A percentile compares a stretch with the other conserved stretches of the same genome.
Evolutionary conservation across 2,329 filamentous ascomycete species (phyloP).

Genomic region (Apiospora kogelbergensis): DNA sequence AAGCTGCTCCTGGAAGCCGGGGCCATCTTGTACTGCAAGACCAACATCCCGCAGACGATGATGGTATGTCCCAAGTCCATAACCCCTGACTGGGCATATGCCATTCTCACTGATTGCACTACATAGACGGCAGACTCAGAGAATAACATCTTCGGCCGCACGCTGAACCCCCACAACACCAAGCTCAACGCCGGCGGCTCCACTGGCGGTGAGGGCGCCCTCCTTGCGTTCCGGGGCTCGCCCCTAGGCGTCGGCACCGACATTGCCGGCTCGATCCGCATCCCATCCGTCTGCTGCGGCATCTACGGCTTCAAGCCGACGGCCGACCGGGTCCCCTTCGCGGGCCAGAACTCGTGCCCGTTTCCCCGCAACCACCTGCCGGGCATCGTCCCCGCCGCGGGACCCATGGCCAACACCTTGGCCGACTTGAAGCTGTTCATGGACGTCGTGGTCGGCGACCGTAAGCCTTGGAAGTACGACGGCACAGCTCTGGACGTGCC

Average conservation of each 20-base stretch:
- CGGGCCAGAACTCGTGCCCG: not conserved
- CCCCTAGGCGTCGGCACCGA: conserved; percentile 23
- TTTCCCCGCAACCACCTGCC: conserved; percentile 14
- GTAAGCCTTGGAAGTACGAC: conserved; percentile 46
- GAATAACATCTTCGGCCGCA: conserved; percentile 42
- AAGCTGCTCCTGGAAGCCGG: conserved; percentile 42
- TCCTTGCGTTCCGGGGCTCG: conserved; percentile 19
- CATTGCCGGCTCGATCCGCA: conserved; percentile 29
- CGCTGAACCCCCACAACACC: conserved; percentile 38
- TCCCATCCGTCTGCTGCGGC: conserved; percentile 31
- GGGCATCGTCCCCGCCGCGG: conserved; percentile 38
- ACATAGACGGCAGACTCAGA: conserved; percentile 31
- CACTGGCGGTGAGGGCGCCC: conserved; percentile 32
- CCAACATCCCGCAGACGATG: conserved; percentile 54
- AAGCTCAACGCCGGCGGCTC: conserved; percentile 33
- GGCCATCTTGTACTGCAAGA: conserved; percentile 52
- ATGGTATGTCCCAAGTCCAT: conserved; percentile 28
- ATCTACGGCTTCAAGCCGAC: conserved; percentile 32
- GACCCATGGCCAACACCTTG: conserved; percentile 41
- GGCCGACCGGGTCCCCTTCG: conserved; percentile 2
- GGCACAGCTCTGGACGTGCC: conserved; percentile 39
- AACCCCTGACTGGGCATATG: too few relatives aligned
- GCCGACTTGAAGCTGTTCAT: conserved; percentile 42
- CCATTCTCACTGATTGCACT: not conserved
- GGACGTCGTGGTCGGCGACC: conserved; percentile 34